Percentiles rank a stretch among this genome's conserved stretches.
phyloP scores from a whole-genome alignment of 768 basidiomycete species.

The Mycena haematopus region DNA sequence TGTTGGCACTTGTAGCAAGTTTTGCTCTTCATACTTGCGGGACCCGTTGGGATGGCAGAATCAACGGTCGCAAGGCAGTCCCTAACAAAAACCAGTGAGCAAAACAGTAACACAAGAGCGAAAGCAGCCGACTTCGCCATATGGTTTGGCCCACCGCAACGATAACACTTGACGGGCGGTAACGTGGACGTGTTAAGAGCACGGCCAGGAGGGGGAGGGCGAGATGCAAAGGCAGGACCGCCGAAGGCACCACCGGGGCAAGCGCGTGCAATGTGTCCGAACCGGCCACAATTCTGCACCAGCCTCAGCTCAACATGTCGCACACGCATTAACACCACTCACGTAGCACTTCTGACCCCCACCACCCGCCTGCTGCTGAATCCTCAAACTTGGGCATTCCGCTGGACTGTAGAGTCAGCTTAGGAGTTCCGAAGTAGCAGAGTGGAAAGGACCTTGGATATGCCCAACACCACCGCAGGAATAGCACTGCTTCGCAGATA shows the following conservation, averaged over 20 bases:
- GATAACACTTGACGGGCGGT: slow-evolving; percentile 87
- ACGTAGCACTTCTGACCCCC: slow-evolving; percentile 87
- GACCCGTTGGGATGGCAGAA: slow-evolving; percentile 49
- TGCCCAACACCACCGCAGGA: slow-evolving; percentile 90
- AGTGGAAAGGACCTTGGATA: slow-evolving; percentile 49
- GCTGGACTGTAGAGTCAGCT: slow-evolving; percentile 45
- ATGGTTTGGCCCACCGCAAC: slow-evolving; percentile 89
- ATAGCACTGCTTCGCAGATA: slow-evolving; percentile 90
- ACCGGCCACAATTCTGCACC: slow-evolving; percentile 75
- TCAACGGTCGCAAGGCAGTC: slow-evolving; percentile 75
- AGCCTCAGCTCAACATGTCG: slow-evolving; percentile 21
- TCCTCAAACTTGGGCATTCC: slow-evolving; percentile 82
- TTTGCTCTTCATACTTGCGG: slow-evolving; percentile 63
- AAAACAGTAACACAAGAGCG: slow-evolving; percentile 11
- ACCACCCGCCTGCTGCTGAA: slow-evolving; percentile 58
- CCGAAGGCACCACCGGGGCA: slow-evolving; percentile 64
- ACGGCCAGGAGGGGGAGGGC: slow-evolving; percentile 77
- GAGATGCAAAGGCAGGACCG: slow-evolving; percentile 60
- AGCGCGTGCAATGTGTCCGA: slow-evolving; percentile 81
- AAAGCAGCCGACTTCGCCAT: slow-evolving; percentile 67
- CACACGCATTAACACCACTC: slow-evolving; percentile 36
- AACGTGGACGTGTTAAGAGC: slow-evolving; percentile 76
- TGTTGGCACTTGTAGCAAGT: slow-evolving; percentile 90
- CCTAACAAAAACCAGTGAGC: slow-evolving; percentile 44
- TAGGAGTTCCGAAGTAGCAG: not conserved